Evolutionary conservation across 345 rosid genomes (phyloP), one percentile per base, ranked within the genome.

Genomic region (Cardamine chenopodiifolia): DNA sequence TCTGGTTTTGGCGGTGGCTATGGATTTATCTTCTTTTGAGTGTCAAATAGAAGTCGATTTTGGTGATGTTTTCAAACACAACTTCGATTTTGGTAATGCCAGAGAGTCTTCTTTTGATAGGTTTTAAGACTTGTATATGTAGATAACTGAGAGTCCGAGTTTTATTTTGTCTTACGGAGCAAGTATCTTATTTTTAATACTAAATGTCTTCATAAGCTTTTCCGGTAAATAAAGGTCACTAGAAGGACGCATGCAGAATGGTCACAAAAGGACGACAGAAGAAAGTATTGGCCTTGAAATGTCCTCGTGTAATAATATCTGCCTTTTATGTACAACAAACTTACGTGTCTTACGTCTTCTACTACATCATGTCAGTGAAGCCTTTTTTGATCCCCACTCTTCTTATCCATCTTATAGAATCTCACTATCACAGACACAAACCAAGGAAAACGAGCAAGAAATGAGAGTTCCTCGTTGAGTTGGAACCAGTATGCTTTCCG

Each of bases 331-430:
- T n/a, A 8, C 8, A 32, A 2, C 37, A 32, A 32, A 0, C 7
- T n/a, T 6, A 54, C 17, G 9, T 66, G 59, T 20, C 8, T 47
- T 48, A 59, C 66, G 58, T 59, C 57, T 47, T 22, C 48, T 58
- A 58, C 17, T 47, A 6, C 35, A 31, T 31, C 74, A 58, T 34
- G n/a, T 45, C n/a, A 18, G 22, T 20, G 18, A 32, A 32, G 13
- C 53, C 31, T 18, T 18, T 56, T 20, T 29, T 66, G 6, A 20
- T 22, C 4, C 1, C 4, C 14, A 56, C 6, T 40, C 5, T 40
- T 58, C 66, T 10, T 48, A 22, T 20, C 55, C 34, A 22, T 45
- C 12, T 29, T 70, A 58, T 59, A 60, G 34, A 71, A 61, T 34
- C 50, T 32, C 8, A 70, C 45, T 34, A 45, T 47, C 32, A 59